phyloP scores from a whole-genome alignment of 108 stramenopile genomes.

The Epipyxis sp. region DNA sequence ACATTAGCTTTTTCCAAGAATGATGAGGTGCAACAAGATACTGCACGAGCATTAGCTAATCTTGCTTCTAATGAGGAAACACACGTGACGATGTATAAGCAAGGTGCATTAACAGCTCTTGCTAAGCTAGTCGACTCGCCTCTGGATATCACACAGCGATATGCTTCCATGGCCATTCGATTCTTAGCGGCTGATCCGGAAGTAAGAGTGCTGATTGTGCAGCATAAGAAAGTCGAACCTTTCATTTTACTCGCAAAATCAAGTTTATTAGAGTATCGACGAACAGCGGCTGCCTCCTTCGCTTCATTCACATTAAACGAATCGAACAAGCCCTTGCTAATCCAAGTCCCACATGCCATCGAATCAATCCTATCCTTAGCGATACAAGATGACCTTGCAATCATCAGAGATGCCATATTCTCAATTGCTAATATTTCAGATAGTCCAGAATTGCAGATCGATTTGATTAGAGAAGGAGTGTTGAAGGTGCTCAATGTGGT shows the following conservation, averaged over 20 bases:
- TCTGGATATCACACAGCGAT: slow-evolving; percentile 68
- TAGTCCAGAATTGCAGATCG: slow-evolving; percentile 56
- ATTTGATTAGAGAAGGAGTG: slow-evolving; percentile 61
- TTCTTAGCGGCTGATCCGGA: slow-evolving; percentile 67
- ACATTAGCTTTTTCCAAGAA: slow-evolving; percentile 58
- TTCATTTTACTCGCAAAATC: slow-evolving; percentile 63
- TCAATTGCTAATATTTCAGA: slow-evolving; percentile 71
- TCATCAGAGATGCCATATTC: slow-evolving; percentile 62
- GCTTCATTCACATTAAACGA: slow-evolving; percentile 67
- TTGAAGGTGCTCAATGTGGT: slow-evolving; percentile 45
- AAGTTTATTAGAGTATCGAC: slow-evolving; percentile 66
- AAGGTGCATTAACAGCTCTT: slow-evolving; percentile 67
- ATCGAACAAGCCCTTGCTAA: slow-evolving; percentile 62
- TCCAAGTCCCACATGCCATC: slow-evolving; percentile 62
- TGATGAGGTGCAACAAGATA: slow-evolving; percentile 70
- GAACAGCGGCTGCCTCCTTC: slow-evolving; percentile 73
- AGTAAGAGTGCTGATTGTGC: slow-evolving; percentile 58
- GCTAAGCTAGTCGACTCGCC: slow-evolving; percentile 56
- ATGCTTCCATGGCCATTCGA: slow-evolving; percentile 70
- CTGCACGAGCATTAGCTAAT: slow-evolving; percentile 69
- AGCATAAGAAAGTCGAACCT: slow-evolving; percentile 59
- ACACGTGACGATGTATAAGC: slow-evolving; percentile 60
- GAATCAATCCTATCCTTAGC: slow-evolving; percentile 60
- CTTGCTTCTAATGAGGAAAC: slow-evolving; percentile 68
- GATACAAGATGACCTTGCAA: slow-evolving; percentile 61